Base-by-base conservation (phyloP, 768 basidiomycete species). In the Pisolithus albus region DNA sequence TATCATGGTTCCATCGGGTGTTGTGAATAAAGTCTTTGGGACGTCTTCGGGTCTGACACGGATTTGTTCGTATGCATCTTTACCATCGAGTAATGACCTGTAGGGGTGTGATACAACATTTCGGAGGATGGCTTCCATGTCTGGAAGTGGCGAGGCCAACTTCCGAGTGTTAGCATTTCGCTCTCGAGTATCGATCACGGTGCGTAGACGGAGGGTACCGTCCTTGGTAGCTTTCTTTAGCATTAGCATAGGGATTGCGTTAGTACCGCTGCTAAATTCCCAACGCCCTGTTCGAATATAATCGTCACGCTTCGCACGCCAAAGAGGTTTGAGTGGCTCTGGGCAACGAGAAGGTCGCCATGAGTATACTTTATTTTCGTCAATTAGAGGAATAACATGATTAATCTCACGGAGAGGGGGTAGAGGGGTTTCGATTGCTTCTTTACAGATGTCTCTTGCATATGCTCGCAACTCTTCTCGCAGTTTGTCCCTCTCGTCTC, bases 301-400 rank as follows among this genome's bases (percentile, higher is more conserved):
- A 0, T 59, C 57, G 13, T 70, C 62, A 0, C 57, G 50, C 46
- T 72, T 72, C 37, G 58, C 58, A 0, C 34, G 28, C 68, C 67
- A 71, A 2, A 55, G 47, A 0, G 49, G 47, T 10, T 58, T 52
- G 7, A 65, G 52, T 0, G 62, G 61, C 21, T 72, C 69, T 2
- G 70, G 70, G 47, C 77, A 78, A 9, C 56, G 28, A 2, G 65
- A 65, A 1, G 64, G 65, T 6, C 62, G 54, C 72, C 71, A 77
- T 0, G 55, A 54, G 46, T 74, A 73, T 0, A 62, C 46, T 45
- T 64, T 64, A 4, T 38, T 44, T 38, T 62, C 58, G 39, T 72
- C 69, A 21, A 64, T 66, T 1, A 73, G 30, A 0, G 68, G 68
- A 5, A 74, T 74, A 1, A 39, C 41, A 55, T 74, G 69, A 48